Conservation (phyloP, 495 filamentous ascomycete genomes). For the Annulohypoxylon moriforme region DNA sequence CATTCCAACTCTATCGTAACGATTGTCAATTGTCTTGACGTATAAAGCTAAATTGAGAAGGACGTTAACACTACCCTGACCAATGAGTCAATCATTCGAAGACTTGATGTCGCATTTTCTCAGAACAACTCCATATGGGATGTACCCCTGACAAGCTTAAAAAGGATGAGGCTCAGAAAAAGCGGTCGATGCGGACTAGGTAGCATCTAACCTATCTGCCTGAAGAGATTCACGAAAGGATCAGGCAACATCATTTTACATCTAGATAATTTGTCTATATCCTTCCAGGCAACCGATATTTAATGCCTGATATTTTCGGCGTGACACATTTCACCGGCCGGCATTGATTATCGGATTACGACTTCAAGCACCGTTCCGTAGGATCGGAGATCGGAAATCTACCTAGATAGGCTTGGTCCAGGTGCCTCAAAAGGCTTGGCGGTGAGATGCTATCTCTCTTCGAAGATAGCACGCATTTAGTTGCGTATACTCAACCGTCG, state of each 20-base stretch:
- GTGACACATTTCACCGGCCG: background rate
- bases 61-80: background rate
- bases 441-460: background rate
- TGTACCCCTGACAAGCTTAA: background rate
- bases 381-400: slow-evolving; percentile 36
- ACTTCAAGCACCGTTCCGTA: background rate
- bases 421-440: slow-evolving; percentile 3
- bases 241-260: slow-evolving; percentile 9
- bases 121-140: background rate
- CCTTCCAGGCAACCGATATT: slow-evolving; percentile 7
- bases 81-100: background rate
- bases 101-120: background rate
- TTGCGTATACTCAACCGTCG: background rate
- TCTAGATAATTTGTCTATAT: background rate
- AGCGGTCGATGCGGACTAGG: background rate
- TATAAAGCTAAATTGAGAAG: background rate
- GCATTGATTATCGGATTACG: background rate
- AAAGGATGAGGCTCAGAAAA: slow-evolving; percentile 20
- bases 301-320: background rate
- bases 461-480: background rate
- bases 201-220: background rate
- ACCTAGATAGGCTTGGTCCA: slow-evolving; percentile 18
- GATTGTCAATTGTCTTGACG: background rate
- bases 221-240: background rate
- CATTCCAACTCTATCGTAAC: background rate